Evolutionary conservation across 1,139 yeast species (phyloP).

Genomic region (Petasospora fabianii): DNA sequence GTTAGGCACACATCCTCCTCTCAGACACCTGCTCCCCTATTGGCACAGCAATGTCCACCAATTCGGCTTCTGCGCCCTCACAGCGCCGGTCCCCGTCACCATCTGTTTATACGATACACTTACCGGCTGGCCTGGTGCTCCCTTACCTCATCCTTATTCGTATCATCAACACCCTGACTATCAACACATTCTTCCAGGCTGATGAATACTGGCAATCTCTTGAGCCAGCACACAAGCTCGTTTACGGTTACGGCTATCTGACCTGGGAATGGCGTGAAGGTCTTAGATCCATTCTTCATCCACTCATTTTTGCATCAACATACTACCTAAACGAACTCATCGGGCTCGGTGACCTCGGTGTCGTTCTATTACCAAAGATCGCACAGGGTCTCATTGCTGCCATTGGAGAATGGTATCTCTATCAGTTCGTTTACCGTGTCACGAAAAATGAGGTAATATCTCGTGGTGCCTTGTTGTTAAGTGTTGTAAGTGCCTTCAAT

Average conservation of each 20-base stretch:
- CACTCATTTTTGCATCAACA: conserved; percentile 50
- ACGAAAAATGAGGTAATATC: conserved; percentile 42
- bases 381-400: conserved; percentile 71
- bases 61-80: background rate
- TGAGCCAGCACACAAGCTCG: conserved; percentile 81
- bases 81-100: conserved; percentile 4
- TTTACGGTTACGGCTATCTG: conserved; percentile 75
- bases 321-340: conserved; percentile 20
- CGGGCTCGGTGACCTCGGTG: conserved; percentile 34
- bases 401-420: conserved; percentile 61
- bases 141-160: conserved; percentile 39
- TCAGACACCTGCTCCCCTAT: too few species aligned
- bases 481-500: conserved; percentile 74
- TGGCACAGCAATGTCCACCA: background rate
- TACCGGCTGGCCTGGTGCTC: conserved; percentile 14
- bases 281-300: conserved; percentile 77
- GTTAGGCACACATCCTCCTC: too few species aligned
- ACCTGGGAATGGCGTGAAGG: conserved; percentile 95
- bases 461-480: conserved; percentile 43
- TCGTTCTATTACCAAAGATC: conserved; percentile 55
- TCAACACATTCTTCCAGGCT: conserved; percentile 84
- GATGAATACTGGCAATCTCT: conserved; percentile 93
- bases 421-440: conserved; percentile 42
- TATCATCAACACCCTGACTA: conserved; percentile 57
- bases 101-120: conserved; percentile 3